Evolutionary conservation across 208 protist species (phyloP).

Genomic region (Leishmania amazonensis): DNA sequence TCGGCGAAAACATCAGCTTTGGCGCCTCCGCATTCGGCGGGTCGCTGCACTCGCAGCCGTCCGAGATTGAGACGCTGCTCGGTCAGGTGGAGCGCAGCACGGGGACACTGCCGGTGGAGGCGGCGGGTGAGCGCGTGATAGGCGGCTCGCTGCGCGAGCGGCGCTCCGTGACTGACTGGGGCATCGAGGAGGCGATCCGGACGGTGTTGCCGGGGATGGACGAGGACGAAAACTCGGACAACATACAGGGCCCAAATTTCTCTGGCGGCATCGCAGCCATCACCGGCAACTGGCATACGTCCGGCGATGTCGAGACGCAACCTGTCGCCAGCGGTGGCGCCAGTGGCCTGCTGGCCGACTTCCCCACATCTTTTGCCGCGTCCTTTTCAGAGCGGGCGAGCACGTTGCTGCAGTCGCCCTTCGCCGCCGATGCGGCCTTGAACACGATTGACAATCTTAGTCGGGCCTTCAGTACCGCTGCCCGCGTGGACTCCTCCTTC

Average conservation of each 20-base stretch:
- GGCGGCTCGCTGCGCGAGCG: slow-evolving; percentile 29
- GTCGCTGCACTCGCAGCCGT: slow-evolving; percentile 18
- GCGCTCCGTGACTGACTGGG: slow-evolving; percentile 30
- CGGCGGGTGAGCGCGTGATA: slow-evolving; percentile 15
- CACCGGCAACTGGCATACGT: slow-evolving; percentile 32
- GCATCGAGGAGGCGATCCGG: slow-evolving; percentile 34
- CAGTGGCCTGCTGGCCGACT: slow-evolving; percentile 20
- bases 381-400: slow-evolving; percentile 25
- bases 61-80: slow-evolving; percentile 33
- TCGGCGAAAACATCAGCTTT: slow-evolving; percentile 26
- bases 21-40: slow-evolving; percentile 24
- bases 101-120: not conserved
- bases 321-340: slow-evolving; percentile 4
- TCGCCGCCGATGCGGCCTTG: slow-evolving; percentile 12
- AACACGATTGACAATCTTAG: slow-evolving; percentile 30
- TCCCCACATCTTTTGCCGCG: slow-evolving; percentile 32
- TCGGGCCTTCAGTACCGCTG: slow-evolving; percentile 36
- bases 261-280: slow-evolving; percentile 16
- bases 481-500: slow-evolving; percentile 26
- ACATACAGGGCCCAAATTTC: slow-evolving; percentile 16
- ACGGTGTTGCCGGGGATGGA: slow-evolving; percentile 36
- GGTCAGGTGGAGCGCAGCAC: slow-evolving; percentile 33
- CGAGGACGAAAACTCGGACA: slow-evolving; percentile 36
- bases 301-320: slow-evolving; percentile 17
- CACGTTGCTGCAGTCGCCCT: slow-evolving; percentile 17